A percentile compares a stretch with the other conserved stretches of the same genome.
Conservation (phyloP, 73 alveolate species). For the Tetrahymena borealis region DNA sequence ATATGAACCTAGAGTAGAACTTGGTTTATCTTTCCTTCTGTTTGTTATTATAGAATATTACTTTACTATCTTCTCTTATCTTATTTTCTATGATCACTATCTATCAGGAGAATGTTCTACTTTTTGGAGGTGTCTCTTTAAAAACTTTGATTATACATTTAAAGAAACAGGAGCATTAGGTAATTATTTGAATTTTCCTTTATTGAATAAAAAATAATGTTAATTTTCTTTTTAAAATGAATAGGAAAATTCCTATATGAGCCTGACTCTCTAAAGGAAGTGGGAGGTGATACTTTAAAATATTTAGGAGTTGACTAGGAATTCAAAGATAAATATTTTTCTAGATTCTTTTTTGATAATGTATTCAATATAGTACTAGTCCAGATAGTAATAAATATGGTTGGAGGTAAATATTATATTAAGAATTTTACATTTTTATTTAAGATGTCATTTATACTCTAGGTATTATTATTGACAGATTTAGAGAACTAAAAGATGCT, state of each 20-base stretch:
- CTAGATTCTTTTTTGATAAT: conserved; percentile 58
- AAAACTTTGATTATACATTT: conserved; percentile 43
- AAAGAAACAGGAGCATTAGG: conserved; percentile 37
- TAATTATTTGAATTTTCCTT: conserved; percentile 47
- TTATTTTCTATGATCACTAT: conserved; percentile 40
- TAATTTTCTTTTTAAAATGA: not conserved
- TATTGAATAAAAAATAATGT: conserved; percentile 17
- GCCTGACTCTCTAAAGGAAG: not conserved
- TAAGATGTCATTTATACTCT: not conserved
- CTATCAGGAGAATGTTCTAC: conserved; percentile 37
- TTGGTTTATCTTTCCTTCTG: conserved; percentile 50
- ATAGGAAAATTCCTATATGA: not conserved
- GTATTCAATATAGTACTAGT: conserved; percentile 53
- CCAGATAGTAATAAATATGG: conserved; percentile 52
- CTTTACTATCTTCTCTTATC: conserved; percentile 43
- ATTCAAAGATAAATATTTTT: conserved; percentile 25
- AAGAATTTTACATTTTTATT: not conserved
- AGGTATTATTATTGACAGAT: conserved; percentile 64
- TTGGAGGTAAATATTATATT: not conserved
- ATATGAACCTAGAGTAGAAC: conserved; percentile 56
- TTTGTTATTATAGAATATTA: conserved; percentile 56
- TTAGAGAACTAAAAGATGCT: conserved; percentile 47
- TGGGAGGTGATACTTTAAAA: not conserved
- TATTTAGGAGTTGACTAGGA: conserved; percentile 23
- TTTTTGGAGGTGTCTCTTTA: conserved; percentile 49